Conservation (phyloP, 2,329 filamentous ascomycete genomes). For the Colletotrichum eremochloae region DNA sequence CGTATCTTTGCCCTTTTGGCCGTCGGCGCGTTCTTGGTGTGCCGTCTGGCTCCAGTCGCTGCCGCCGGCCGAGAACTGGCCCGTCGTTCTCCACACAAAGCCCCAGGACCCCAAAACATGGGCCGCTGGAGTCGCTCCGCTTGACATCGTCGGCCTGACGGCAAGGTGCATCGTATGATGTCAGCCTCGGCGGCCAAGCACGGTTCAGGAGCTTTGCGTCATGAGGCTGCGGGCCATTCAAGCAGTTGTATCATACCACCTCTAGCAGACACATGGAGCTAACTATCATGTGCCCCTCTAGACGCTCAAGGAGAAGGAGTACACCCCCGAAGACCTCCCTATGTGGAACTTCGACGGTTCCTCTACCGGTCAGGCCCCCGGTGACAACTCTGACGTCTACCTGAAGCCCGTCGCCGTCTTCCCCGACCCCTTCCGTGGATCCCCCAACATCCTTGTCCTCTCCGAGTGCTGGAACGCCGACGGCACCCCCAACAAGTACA, state of each 20-base stretch:
- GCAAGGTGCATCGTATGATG: conserved; percentile 33
- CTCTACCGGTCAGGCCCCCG: conserved; percentile 90
- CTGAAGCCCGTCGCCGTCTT: conserved; percentile 90
- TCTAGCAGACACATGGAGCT: conserved; percentile 30
- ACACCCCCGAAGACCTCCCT: conserved; percentile 66
- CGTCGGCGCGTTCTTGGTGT: conserved; percentile 10
- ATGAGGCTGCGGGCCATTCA: background rate
- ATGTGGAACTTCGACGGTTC: conserved; percentile 78
- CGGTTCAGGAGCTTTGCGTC: conserved; percentile 18
- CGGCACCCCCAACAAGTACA: conserved; percentile 97
- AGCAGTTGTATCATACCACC: conserved; percentile 10
- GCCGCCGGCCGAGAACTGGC: conserved; percentile 30
- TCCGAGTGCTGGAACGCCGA: conserved; percentile 95
- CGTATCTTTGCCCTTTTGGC: conserved; percentile 2
- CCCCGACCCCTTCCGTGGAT: conserved; percentile 90
- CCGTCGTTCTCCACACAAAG: conserved; percentile 7
- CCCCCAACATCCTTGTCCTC: conserved; percentile 94
- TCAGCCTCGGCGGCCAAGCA: conserved; percentile 23
- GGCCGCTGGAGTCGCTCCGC: conserved; percentile 27
- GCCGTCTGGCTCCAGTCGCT: conserved; percentile 4
- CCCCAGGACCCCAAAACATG: conserved; percentile 5
- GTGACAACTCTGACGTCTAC: conserved; percentile 98
- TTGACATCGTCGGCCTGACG: conserved; percentile 36
- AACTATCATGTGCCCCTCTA: conserved; percentile 47
- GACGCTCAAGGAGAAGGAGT: conserved; percentile 65